These are phyloP conservation scores for Wickerhamia fluorescens DNA, from an alignment of 805 yeast genomes.

Conservation along the genomic window DNA sequence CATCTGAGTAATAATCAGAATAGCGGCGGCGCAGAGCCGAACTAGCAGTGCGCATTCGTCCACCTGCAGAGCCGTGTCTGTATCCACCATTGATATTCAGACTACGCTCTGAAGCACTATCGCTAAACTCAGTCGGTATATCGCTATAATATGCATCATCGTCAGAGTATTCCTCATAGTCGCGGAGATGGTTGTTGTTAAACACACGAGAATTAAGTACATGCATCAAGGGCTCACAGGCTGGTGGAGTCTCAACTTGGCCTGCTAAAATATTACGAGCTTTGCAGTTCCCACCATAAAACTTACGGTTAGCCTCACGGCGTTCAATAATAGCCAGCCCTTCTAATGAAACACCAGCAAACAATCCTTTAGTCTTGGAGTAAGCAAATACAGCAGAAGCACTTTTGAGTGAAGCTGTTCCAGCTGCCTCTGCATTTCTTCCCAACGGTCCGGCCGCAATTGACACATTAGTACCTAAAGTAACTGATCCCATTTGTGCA, in stretches of 20 bases:
- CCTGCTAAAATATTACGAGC: conserved; percentile 84
- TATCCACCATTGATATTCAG: conserved; percentile 14
- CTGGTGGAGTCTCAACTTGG: conserved; percentile 87
- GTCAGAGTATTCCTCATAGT: conserved; percentile 46
- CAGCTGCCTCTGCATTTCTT: conserved; percentile 96
- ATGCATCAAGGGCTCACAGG: conserved; percentile 79
- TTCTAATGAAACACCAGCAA: conserved; percentile 95
- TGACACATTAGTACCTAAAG: conserved; percentile 91
- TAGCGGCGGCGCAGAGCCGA: conserved; percentile 15
- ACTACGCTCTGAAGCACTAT: conserved; percentile 41
- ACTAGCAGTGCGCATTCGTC: background rate
- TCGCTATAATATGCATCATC: conserved; percentile 67
- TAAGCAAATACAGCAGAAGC: conserved; percentile 91
- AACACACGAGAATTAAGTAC: conserved; percentile 83
- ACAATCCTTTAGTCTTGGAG: conserved; percentile 92
- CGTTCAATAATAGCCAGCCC: conserved; percentile 96
- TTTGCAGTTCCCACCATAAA: conserved; percentile 82
- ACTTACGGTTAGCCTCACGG: conserved; percentile 93
- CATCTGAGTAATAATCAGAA: conserved; percentile 17
- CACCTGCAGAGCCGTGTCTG: conserved; percentile 6
- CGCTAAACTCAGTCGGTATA: conserved; percentile 62
- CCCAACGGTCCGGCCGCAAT: conserved; percentile 98
- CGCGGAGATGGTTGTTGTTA: conserved; percentile 43
- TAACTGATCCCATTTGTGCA: conserved; percentile 89
- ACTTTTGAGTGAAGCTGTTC: conserved; percentile 78